These are phyloP conservation scores for Gypsophila paniculata DNA, from an alignment of 179 eudicot genomes.

Conservation along the genomic window DNA sequence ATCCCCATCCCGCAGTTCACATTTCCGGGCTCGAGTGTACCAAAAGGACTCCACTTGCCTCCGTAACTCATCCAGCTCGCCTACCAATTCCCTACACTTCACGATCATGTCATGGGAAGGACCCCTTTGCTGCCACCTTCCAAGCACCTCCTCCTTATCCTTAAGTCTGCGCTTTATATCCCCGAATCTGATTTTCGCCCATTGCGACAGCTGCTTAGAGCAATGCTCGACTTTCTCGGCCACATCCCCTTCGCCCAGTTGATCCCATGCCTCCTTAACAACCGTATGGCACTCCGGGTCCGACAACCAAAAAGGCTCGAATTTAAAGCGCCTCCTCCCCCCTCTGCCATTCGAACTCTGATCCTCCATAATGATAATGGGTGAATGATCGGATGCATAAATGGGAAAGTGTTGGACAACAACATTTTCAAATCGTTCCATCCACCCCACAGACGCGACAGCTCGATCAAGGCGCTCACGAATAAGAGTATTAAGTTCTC, in stretches of 20 bases:
- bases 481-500: too few relatives aligned
- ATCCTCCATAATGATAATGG: background rate
- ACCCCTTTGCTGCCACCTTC: background rate
- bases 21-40: background rate
- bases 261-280: background rate
- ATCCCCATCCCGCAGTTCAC: background rate
- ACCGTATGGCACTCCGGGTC: background rate
- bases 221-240: background rate
- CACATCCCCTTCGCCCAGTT: background rate
- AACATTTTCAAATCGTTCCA: too few relatives aligned
- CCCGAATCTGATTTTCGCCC: background rate
- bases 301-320: background rate
- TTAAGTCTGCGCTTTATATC: background rate
- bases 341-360: background rate
- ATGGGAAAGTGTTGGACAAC: background rate
- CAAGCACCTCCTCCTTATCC: background rate
- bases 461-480: too few relatives aligned
- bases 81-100: background rate
- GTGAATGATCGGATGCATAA: background rate
- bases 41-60: background rate
- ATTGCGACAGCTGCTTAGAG: background rate
- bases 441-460: too few relatives aligned
- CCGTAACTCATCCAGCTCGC: background rate
- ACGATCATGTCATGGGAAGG: background rate
- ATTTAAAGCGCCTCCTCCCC: background rate